Conservation (phyloP, 2,329 filamentous ascomycete genomes). For the Stagonosporopsis rhizophila region DNA sequence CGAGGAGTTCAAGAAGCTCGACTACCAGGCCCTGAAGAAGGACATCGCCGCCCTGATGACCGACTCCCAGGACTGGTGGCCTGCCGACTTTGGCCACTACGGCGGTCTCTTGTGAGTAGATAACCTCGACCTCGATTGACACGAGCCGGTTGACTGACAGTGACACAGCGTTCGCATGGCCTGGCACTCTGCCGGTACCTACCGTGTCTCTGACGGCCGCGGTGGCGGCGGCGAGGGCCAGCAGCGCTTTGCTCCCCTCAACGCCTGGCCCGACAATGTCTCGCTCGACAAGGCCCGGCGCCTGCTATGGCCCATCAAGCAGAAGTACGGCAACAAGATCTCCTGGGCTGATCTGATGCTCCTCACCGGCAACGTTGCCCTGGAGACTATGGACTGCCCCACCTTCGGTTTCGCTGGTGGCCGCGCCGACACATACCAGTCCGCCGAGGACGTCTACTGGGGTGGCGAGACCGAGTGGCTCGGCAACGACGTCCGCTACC, state of each 20-base stretch:
- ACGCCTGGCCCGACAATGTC: constrained; percentile 83
- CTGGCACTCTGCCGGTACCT: constrained; percentile 82
- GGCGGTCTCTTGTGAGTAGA: constrained; percentile 69
- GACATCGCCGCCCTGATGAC: constrained; percentile 76
- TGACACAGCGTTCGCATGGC: constrained; percentile 69
- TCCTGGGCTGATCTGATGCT: constrained; percentile 79
- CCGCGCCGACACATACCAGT: constrained; percentile 75
- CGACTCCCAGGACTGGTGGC: constrained; percentile 82
- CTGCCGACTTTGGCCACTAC: constrained; percentile 82
- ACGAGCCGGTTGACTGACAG: constrained; percentile 11
- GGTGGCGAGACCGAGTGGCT: constrained; percentile 77
- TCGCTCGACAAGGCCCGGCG: constrained; percentile 81
- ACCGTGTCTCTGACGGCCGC: constrained; percentile 76
- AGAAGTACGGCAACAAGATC: constrained; percentile 83
- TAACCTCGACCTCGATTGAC: background rate
- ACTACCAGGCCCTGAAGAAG: constrained; percentile 76
- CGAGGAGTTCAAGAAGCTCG: constrained; percentile 73
- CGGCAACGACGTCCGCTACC: constrained; percentile 75
- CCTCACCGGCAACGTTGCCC: constrained; percentile 76
- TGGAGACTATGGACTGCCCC: constrained; percentile 78
- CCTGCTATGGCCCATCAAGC: constrained; percentile 81
- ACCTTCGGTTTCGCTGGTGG: constrained; percentile 77
- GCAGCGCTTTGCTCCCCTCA: constrained; percentile 81
- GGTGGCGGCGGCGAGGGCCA: constrained; percentile 77
- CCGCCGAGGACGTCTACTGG: constrained; percentile 80